phyloP scores from a whole-genome alignment of 352 stramenopile genomes.

The Thraustotheca clavata region DNA sequence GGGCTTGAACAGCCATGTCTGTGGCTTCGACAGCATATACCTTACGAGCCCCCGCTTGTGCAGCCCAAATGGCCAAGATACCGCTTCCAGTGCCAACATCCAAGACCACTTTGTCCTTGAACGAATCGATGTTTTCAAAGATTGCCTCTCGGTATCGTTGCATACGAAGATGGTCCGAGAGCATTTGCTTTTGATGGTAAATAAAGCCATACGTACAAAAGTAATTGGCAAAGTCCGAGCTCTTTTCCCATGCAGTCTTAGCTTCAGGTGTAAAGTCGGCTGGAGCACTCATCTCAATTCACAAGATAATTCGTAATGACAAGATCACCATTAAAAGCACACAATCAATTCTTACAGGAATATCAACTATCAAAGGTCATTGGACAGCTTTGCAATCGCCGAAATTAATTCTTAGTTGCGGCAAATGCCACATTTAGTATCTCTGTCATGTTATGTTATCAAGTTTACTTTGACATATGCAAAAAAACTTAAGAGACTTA shows the following conservation, averaged over 20 bases:
- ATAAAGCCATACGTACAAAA: constrained; percentile 88
- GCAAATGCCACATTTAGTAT: not conserved
- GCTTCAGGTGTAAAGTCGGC: constrained; percentile 57
- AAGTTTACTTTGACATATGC: too few relatives aligned
- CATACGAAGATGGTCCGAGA: constrained; percentile 98
- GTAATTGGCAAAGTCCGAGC: constrained; percentile 86
- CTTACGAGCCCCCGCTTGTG: constrained; percentile 95
- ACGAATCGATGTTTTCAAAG: constrained; percentile 95
- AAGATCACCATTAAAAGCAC: constrained; percentile 5
- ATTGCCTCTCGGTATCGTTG: constrained; percentile 97
- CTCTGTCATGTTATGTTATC: too few relatives aligned
- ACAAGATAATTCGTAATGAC: constrained; percentile 15
- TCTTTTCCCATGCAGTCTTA: constrained; percentile 77
- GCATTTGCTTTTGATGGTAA: constrained; percentile 98
- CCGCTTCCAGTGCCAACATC: constrained; percentile 98
- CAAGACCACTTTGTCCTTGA: constrained; percentile 99
- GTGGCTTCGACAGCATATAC: constrained; percentile 97
- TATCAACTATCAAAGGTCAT: not conserved
- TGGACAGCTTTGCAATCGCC: too few relatives aligned
- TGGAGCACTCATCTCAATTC: constrained; percentile 23
- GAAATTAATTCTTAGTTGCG: too few relatives aligned
- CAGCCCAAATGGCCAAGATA: constrained; percentile 98
- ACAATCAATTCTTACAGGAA: not conserved
- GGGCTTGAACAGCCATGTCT: constrained; percentile 96
- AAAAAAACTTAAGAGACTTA: too few relatives aligned